A percentile compares a stretch with the other conserved stretches of the same genome.
Conservation (phyloP, 2,329 filamentous ascomycete species). For the Aspergillus neotritici region DNA sequence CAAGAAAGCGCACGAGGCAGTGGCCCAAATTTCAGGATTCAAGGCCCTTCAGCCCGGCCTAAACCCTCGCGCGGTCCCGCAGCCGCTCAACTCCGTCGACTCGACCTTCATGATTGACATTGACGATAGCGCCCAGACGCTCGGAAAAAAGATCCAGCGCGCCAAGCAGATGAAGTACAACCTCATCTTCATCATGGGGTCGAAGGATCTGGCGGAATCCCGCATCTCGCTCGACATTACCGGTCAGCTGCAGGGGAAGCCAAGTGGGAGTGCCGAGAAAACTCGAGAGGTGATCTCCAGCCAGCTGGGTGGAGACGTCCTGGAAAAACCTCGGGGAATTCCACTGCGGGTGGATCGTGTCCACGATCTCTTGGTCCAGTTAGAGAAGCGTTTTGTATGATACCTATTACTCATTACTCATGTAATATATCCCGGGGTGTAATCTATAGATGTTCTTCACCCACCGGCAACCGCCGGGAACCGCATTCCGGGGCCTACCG, state of each 20-base stretch:
- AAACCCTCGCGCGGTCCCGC: conserved; percentile 23
- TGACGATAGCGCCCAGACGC: conserved; percentile 56
- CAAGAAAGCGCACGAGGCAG: conserved; percentile 46
- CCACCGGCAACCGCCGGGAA: too few relatives aligned
- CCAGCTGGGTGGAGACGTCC: conserved; percentile 21
- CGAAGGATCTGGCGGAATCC: conserved; percentile 55
- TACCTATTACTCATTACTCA: too few relatives aligned
- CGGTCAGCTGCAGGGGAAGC: conserved; percentile 40
- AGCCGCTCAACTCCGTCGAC: conserved; percentile 44
- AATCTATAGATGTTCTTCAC: too few relatives aligned
- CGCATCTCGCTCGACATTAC: conserved; percentile 47
- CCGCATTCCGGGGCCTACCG: too few relatives aligned
- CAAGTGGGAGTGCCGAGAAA: conserved; percentile 22
- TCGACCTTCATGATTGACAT: conserved; percentile 65
- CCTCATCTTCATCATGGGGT: conserved; percentile 66
- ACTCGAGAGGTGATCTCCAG: conserved; percentile 24
- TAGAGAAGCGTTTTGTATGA: conserved; percentile 36
- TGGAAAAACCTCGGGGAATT: conserved; percentile 32
- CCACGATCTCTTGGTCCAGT: conserved; percentile 31
- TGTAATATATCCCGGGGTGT: too few relatives aligned
- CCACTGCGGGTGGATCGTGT: conserved; percentile 34
- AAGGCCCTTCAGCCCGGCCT: conserved; percentile 22
- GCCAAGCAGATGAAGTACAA: conserved; percentile 69
- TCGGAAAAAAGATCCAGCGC: conserved; percentile 65
- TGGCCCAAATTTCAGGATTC: conserved; percentile 47